Base-by-base conservation (phyloP, 768 basidiomycete species). In the Russula ochroleuca region DNA sequence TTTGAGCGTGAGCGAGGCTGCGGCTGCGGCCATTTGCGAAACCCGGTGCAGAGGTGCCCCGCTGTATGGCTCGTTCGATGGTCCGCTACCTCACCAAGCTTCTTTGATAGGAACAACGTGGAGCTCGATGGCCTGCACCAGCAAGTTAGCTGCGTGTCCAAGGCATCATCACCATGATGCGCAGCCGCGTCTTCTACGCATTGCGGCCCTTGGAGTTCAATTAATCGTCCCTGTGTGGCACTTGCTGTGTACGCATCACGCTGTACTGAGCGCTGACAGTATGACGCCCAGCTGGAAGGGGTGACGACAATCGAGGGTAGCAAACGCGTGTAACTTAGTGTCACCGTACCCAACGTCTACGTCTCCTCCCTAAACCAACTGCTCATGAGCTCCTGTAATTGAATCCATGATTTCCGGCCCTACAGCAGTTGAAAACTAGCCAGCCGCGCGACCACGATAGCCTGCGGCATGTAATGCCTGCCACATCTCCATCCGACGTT, bases 1-100 rank as follows among this genome's bases (percentile, higher is more conserved):
- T n/a, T 59, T 59, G 58, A 50, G 10, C 19, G 43, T 59, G 58
- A 50, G 10, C 19, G 43, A 21, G 43, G n/a, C n/a, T 10, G n/a
- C 10, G 19, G n/a, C 19, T 17, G 40, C 5, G 10, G 9, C 45
- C 45, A 47, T 47, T 47, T 21, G 4, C 43, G 13, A 21, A 47
- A 35, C 7, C 33, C 35, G 28, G 28, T 35, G 33, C 33, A 4
- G 35, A n/a, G 43, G 43, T 2, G 17, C 40, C 43, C 43, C n/a
- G n/a, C 10, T 10, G 10, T 45, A 8, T n/a, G 43, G 43, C 10
- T 45, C n/a, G n/a, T 21, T 17, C 45, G n/a, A 47, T 47, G 45
- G 21, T 1, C 45, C 17, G 17, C 41, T 43, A 19, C n/a, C 21
- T 47, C n/a, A 8, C 43, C n/a, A 9, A 21, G 45, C 45, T 47